Evolutionary conservation across 2,329 filamentous ascomycete species (phyloP), one percentile per base, ranked within the genome.

Genomic region (Cercospora citrullina): DNA sequence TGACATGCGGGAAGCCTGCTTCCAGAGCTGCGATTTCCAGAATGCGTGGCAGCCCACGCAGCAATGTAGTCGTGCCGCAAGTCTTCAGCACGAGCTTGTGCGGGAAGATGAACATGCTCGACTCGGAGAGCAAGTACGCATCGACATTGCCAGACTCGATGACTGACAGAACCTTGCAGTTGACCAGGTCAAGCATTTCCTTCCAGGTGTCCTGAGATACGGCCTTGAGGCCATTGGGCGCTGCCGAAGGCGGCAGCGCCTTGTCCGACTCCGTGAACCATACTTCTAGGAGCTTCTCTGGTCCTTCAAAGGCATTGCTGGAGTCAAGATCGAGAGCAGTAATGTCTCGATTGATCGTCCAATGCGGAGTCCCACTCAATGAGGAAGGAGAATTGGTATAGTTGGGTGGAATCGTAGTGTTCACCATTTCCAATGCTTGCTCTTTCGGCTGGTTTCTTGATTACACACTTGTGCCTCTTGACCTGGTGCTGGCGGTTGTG

Each of bases 21-120:
- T 94, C 86, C 60, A 90, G 82, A 59, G 93, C 92, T 31, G 95
- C 95, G 76, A 98, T 97, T 79, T 96, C 93, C 64, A 99, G 86
- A 80, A 99, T 90, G 73, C 93, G 92, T 73, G 93, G 92, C 57
- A 99, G 86, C 21, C 95, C 95, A 59, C 91, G 90, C 6, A 99
- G 87, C 63, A 99, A 84, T 2, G 95, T 99, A 14, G 95, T 99
- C 26, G 95, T 99, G 69, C 95, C 95, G 77, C 95, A 99, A 7
- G 95, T 99, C 87, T 99, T 99, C 73, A 99, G 85, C 69, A 99
- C 97, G 72, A 99, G 87, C 86, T 99, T 99, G 87, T 99, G 95
- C n/a, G 94, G 93, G 81, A 97, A 99, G 75, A 99, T 93, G 79
- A 99, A 99, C 94, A 99, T 97, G 91, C 95, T 98, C 48, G 95